phyloP scores from a whole-genome alignment of 805 yeast genomes.

The Sugiyamaella qingdaonensis region DNA sequence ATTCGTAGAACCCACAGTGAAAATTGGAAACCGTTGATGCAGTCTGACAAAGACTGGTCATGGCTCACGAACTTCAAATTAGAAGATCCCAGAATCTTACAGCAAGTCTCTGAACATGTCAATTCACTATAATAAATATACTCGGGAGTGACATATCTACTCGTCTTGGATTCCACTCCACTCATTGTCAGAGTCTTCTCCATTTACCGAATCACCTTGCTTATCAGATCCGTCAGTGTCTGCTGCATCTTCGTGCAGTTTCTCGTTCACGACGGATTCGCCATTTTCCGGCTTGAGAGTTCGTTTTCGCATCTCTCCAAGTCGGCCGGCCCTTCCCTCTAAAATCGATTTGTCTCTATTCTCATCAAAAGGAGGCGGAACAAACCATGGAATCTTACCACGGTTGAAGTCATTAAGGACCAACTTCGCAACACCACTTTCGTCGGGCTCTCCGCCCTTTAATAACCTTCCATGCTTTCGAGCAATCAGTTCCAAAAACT shows the following conservation, averaged over 20 bases:
- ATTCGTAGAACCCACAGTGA: conserved; percentile 16
- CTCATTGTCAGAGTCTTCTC: conserved; percentile 10
- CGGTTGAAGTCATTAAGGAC: conserved; percentile 92
- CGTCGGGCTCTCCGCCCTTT: conserved; percentile 98
- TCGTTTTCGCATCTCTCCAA: conserved; percentile 24
- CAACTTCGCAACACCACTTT: conserved; percentile 84
- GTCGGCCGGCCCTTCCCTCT: conserved; percentile 20
- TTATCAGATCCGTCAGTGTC: not conserved
- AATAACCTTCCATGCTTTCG: conserved; percentile 87
- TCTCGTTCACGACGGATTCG: conserved; percentile 4
- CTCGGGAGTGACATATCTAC: not conserved
- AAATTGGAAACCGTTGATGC: conserved; percentile 16
- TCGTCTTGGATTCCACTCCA: conserved; percentile 20
- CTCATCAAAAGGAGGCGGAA: conserved; percentile 79
- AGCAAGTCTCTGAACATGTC: not conserved
- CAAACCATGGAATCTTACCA: conserved; percentile 98
- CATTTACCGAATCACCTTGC: not conserved
- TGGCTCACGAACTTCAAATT: not conserved
- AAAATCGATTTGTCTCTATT: conserved; percentile 47
- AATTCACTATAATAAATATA: not conserved
- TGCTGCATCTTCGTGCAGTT: conserved; percentile 1
- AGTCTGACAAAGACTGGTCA: not conserved
- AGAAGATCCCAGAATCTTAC: not conserved
- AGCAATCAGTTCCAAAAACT: conserved; percentile 85
- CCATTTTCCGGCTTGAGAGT: conserved; percentile 7